Evolutionary conservation across 1,284 basidiomycete genomes (phyloP), one percentile per base, ranked within the genome.

Genomic region (Mycena sp.): DNA sequence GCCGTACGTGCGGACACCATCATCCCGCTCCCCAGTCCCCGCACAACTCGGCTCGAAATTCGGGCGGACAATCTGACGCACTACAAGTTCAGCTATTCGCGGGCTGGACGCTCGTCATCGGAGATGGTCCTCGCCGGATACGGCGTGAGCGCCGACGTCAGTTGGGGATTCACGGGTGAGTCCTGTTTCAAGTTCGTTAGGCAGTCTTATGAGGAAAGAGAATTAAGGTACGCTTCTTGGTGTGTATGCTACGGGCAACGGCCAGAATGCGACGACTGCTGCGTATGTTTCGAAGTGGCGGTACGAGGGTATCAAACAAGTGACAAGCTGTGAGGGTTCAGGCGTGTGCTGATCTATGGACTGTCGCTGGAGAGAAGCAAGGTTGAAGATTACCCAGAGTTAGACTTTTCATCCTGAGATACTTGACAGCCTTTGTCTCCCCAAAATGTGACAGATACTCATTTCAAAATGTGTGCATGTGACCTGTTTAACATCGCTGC

Each of bases 101-200:
- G 45, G n/a, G 30, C 12, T 21, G 50, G 44, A 1, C 37, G 35
- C 12, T 16, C 19, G 19, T 16, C 28, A 19, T 25, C 35, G 6
- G 32, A 21, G 43, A 48, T 48, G 41, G 17, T 21, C 17, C 26
- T 56, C 23, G 63, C 58, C 9, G 63, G 63, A 10, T 64, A 60
- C 19, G 63, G 58, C 6, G 23, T 64, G 32, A 64, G 58, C 21
- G 63, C 29, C 44, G 63, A 65, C 16, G 54, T 65, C 19, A 65
- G 63, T 29, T 65, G 63, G 63, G 63, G 63, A 14, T 65, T 65
- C 49, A 65, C 58, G 19, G 63, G 63, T 61, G 19, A 17, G 63
- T 25, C 1, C 5, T 29, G 11, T 10, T 10, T 30, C 4, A 16
- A 11, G 14, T 19, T 51, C n/a, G 5, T 51, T n/a, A n/a, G n/a